Evolutionary conservation across 768 basidiomycete genomes (phyloP).

Genomic region (Tylopilus plumbeoviolaceoides): DNA sequence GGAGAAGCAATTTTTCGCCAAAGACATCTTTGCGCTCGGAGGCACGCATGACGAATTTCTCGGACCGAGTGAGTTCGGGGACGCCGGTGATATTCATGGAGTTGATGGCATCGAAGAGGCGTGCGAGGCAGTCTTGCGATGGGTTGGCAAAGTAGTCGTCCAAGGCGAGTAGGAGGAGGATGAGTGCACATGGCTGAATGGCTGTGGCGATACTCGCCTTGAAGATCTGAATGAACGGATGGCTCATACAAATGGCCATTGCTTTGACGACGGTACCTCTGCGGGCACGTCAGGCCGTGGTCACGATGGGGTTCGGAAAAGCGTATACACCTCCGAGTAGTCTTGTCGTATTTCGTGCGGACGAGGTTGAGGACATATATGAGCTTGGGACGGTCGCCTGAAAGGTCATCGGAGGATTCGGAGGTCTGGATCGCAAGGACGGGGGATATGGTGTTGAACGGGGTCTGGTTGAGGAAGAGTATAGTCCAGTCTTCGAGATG

Average conservation of each 20-base stretch:
- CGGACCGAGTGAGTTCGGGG: constrained; percentile 72
- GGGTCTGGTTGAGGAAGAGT: constrained; percentile 95
- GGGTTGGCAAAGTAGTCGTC: constrained; percentile 93
- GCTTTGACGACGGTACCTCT: constrained; percentile 95
- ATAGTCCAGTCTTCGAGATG: constrained; percentile 97
- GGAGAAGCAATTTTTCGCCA: constrained; percentile 65
- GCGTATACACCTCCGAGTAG: constrained; percentile 59
- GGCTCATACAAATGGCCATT: constrained; percentile 87
- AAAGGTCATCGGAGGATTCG: constrained; percentile 28
- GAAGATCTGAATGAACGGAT: constrained; percentile 95
- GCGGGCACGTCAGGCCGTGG: constrained; percentile 8
- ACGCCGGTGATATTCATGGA: constrained; percentile 81
- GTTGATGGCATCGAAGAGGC: constrained; percentile 91
- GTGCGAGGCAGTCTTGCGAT: constrained; percentile 84
- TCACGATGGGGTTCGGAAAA: constrained; percentile 2
- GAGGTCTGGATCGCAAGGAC: constrained; percentile 68
- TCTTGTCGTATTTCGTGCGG: constrained; percentile 86
- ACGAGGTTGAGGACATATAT: constrained; percentile 90
- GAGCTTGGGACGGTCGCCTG: constrained; percentile 41
- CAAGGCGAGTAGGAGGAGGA: constrained; percentile 80
- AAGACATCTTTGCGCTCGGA: constrained; percentile 93
- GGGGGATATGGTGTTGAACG: constrained; percentile 82
- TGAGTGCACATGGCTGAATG: constrained; percentile 1
- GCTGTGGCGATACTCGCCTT: constrained; percentile 50
- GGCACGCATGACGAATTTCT: constrained; percentile 85